These are phyloP conservation scores for Parietaria judaica DNA, from an alignment of 306 rosid species.

Conservation along the genomic window DNA sequence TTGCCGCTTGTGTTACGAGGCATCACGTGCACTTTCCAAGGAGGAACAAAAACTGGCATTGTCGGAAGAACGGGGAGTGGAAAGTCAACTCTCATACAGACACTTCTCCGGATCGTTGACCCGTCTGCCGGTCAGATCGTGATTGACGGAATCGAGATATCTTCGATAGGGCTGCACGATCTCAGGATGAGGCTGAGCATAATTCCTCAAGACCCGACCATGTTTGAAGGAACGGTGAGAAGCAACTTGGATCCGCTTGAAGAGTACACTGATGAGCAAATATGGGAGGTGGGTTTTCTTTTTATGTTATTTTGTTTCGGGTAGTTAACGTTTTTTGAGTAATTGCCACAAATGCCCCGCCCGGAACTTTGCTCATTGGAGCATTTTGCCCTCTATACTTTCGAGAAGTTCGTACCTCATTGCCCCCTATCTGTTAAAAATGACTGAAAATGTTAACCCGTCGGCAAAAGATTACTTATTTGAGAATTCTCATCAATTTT, in stretches of 20 bases:
- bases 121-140: constrained; percentile 48
- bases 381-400: too few species aligned
- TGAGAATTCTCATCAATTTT: too few species aligned
- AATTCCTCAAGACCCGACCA: constrained; percentile 93
- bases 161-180: constrained; percentile 68
- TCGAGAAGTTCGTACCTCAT: too few species aligned
- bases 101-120: constrained; percentile 63
- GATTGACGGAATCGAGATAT: constrained; percentile 56
- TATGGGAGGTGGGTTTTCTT: constrained; percentile 63
- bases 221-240: constrained; percentile 91
- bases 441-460: too few species aligned
- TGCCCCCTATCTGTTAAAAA: too few species aligned
- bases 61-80: constrained; percentile 94
- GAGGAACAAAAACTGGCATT: constrained; percentile 78
- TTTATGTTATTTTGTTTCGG: neutral
- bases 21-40: constrained; percentile 55
- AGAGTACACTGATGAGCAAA: constrained; percentile 70
- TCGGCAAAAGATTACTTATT: too few species aligned
- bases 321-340: too few species aligned
- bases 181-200: constrained; percentile 70
- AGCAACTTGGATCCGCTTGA: constrained; percentile 75
- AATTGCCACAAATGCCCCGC: too few species aligned
- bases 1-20: constrained; percentile 83
- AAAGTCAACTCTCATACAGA: constrained; percentile 71
- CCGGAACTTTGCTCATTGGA: too few species aligned